Evolutionary conservation across 192 early-diverging fungal species (phyloP), one percentile per base, ranked within the genome.

Genomic region (Mortierella claussenii): DNA sequence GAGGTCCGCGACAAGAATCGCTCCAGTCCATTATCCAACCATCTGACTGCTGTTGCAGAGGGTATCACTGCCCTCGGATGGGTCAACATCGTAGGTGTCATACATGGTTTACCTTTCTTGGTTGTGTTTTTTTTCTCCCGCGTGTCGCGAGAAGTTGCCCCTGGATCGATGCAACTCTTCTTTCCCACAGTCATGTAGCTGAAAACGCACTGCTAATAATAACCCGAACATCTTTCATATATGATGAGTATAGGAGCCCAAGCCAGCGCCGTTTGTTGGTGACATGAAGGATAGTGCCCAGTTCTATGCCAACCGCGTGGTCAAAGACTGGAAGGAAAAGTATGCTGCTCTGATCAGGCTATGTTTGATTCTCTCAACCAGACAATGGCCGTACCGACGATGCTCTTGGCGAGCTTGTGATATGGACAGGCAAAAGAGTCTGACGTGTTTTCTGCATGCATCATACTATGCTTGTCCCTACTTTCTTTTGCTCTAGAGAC

Each of bases 231-330:
- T n/a, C n/a, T n/a, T n/a, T n/a, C n/a, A n/a, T n/a, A n/a, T n/a
- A 0, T 28, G 62, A 32, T 18, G 17, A 10, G 40, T 2, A 47
- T 64, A 89, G 90, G 94, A 95, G 69, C 90, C 92, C 32, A 89
- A 92, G 1, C 93, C 97, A 31, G 95, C 87, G 23, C 92, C 95
- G 18, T 96, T 87, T 62, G 86, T 99, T 56, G 87, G 85, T 18
- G 96, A 97, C 44, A 92, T 94, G 86, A 93, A 92, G 79, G 93
- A 98, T 32, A 86, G 93, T 32, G 94, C 94, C 17, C 93, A 96
- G 81, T 99, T 96, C 59, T 99, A 94, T 65, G 83, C 88, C 28
- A 94, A 96, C 81, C 89, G 94, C 34, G 94, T 98, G 65, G 88
- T 94, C 46, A 95, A 91, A 70, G 92, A 95, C 40, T 92, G 81